A percentile compares a stretch with the other conserved stretches of the same genome.
Evolutionary conservation across 2,329 filamentous ascomycete species (phyloP).

Genomic region (Cladosporium colombiae): DNA sequence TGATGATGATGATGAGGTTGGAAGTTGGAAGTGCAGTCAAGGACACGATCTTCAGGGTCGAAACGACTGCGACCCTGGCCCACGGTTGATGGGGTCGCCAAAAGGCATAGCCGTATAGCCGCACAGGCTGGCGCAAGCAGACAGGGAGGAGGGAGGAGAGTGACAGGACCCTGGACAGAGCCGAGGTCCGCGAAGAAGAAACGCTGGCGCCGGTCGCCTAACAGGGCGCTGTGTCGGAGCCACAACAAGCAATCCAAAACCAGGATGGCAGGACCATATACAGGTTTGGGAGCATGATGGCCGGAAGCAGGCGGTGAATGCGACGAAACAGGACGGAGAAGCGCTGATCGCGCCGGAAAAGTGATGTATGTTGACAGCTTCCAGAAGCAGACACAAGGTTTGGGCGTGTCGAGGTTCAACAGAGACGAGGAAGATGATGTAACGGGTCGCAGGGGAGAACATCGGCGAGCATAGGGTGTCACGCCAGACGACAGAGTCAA

Average conservation of each 20-base stretch:
- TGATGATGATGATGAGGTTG: constrained; percentile 1
- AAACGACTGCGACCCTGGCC: background rate
- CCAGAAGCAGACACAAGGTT: constrained; percentile 3
- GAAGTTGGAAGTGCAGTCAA: constrained; percentile 3
- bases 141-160: background rate
- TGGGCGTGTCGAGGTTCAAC: background rate
- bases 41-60: constrained; percentile 11
- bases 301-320: background rate
- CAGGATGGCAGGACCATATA: background rate
- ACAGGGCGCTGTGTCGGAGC: background rate
- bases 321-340: constrained; percentile 6
- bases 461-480: background rate
- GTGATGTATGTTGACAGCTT: background rate
- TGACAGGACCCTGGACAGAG: constrained; percentile 5
- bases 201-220: background rate
- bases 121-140: constrained; percentile 2
- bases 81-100: background rate
- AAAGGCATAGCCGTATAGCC: background rate
- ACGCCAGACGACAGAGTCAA: background rate
- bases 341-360: constrained; percentile 15
- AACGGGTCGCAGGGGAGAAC: background rate
- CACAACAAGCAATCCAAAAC: background rate
- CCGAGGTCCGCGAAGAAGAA: constrained; percentile 6
- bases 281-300: background rate
- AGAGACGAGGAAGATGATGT: background rate